Conservation (phyloP, 2,329 filamentous ascomycete species). For the Penicillium digitatum region DNA sequence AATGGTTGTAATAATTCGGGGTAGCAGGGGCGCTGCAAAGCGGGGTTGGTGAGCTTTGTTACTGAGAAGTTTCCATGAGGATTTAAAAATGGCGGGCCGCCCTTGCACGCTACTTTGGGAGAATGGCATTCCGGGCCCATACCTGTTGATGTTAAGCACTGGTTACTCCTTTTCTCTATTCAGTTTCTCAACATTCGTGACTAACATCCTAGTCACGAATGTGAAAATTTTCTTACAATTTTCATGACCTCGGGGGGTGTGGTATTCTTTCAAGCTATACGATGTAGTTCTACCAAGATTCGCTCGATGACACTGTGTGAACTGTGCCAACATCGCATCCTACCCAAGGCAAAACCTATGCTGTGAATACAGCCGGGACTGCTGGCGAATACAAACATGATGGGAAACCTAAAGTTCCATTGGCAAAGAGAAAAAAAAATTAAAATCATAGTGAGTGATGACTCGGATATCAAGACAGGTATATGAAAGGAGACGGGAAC, state of each 20-base stretch:
- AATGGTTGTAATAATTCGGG: not conserved
- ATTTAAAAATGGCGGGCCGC: conserved; percentile 2
- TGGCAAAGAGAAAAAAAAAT: not conserved
- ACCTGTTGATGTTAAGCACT: not conserved
- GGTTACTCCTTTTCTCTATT: not conserved
- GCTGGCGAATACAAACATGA: not conserved
- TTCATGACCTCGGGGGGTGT: not conserved
- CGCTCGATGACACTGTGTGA: not conserved
- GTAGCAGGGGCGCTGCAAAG: conserved; percentile 1
- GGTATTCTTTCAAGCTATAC: not conserved
- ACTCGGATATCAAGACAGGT: conserved; percentile 24
- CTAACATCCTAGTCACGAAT: not conserved
- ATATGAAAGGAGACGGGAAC: not conserved
- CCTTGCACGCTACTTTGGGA: conserved; percentile 6
- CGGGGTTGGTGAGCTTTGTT: conserved; percentile 1
- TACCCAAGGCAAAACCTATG: not conserved
- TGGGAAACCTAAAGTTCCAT: not conserved
- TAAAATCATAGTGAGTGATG: conserved; percentile 3
- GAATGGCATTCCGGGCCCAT: not conserved
- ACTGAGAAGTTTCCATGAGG: not conserved
- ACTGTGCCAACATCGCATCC: not conserved
- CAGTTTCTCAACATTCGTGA: no score
- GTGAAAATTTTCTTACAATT: not conserved
- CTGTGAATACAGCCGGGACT: not conserved
- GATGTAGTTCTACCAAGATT: not conserved